These are phyloP conservation scores for Vitis riparia DNA, from an alignment of 164 flowering plant genomes.

Conservation along the genomic window DNA sequence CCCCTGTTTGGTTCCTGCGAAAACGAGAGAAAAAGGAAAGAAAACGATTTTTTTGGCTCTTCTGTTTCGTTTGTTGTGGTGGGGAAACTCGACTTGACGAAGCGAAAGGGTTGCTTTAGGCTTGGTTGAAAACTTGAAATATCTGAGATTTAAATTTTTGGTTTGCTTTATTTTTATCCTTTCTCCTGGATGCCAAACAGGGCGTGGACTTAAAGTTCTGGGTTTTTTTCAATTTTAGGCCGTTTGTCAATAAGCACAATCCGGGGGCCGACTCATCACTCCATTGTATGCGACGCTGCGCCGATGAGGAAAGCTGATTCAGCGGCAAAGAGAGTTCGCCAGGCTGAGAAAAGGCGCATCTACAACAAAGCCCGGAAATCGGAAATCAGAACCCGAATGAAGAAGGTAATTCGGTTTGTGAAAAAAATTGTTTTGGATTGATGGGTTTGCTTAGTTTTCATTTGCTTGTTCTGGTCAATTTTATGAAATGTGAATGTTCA, in stretches of 20 bases:
- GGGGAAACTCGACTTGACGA: no score
- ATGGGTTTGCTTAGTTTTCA: neutral
- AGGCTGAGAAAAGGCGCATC: constrained; percentile 86
- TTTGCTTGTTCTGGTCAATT: neutral
- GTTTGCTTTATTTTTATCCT: no score
- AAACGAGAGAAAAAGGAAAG: no score
- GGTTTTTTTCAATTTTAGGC: constrained; percentile 30
- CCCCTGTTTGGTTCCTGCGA: no score
- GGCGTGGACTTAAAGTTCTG: no score
- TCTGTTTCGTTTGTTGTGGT: no score
- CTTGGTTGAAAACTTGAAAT: no score
- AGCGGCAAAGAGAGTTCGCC: constrained; percentile 86
- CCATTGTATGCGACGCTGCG: constrained; percentile 77
- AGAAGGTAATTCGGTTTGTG: constrained; percentile 56
- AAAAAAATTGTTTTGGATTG: neutral
- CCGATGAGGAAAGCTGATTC: constrained; percentile 72
- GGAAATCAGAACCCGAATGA: constrained; percentile 80
- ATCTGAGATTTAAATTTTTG: no score
- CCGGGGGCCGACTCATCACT: constrained; percentile 36
- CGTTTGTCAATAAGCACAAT: constrained; percentile 34
- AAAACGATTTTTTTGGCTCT: no score
- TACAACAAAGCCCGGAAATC: constrained; percentile 77
- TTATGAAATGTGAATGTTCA: no score
- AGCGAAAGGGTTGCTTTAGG: no score
- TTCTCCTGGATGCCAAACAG: no score